Evolutionary conservation across 257 asterid genomes (phyloP).

Genomic region (Knoxia roxburghii): DNA sequence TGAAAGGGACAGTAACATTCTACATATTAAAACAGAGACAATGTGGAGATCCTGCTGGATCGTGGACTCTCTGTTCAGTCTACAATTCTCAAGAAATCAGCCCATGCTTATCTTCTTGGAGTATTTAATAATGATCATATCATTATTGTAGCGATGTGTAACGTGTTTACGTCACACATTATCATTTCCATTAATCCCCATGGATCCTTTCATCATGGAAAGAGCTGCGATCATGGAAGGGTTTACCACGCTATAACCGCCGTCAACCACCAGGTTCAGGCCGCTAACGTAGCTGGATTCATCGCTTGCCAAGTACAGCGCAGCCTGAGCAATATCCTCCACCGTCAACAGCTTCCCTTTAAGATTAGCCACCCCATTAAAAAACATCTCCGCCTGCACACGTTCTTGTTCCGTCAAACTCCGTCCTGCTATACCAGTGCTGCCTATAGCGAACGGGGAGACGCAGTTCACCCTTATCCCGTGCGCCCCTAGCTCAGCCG

Average conservation of each 20-base stretch:
- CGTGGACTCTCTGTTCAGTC: no score
- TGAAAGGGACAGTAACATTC: no score
- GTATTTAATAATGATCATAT: no score
- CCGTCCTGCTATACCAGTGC: background rate
- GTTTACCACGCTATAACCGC: constrained; percentile 42
- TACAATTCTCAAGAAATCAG: no score
- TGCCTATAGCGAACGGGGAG: constrained; percentile 39
- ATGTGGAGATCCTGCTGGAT: no score
- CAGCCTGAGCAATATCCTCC: constrained; percentile 44
- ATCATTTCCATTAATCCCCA: background rate
- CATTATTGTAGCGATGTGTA: no score
- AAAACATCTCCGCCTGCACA: background rate
- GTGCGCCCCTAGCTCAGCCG: constrained; percentile 37
- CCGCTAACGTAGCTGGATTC: constrained; percentile 46
- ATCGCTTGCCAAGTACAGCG: constrained; percentile 39
- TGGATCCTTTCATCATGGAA: background rate
- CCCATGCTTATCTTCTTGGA: no score
- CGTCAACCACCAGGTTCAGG: constrained; percentile 47
- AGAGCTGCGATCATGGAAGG: constrained; percentile 19
- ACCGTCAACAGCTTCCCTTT: constrained; percentile 10
- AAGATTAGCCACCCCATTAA: constrained; percentile 4
- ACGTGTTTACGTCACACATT: no score
- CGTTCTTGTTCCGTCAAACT: background rate
- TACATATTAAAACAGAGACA: no score
- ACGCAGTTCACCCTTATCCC: constrained; percentile 52